phyloP scores from a whole-genome alignment of 495 filamentous ascomycete species.

The Aspergillus sclerotiicarbonarius region DNA sequence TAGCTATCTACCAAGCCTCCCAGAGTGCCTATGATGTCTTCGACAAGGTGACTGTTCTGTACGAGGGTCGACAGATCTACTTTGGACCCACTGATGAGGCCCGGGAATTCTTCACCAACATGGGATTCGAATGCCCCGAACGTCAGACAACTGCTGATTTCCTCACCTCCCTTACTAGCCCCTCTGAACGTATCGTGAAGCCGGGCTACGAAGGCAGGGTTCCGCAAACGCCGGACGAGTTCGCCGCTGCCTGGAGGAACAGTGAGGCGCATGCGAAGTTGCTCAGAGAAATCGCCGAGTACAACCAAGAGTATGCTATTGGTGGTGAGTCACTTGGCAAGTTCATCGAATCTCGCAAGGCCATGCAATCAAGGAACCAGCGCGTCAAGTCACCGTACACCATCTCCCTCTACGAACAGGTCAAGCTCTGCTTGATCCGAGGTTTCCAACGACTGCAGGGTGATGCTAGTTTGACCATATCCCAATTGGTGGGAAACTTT shows the following conservation, averaged over 20 bases:
- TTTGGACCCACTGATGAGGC: conserved; percentile 62
- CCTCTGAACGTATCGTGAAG: conserved; percentile 62
- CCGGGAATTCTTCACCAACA: conserved; percentile 61
- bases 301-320: conserved; percentile 43
- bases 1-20: conserved; percentile 81
- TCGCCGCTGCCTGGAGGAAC: conserved; percentile 60
- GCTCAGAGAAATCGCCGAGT: conserved; percentile 53
- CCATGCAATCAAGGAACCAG: conserved; percentile 45
- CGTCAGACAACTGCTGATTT: conserved; percentile 72
- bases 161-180: conserved; percentile 71
- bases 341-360: conserved; percentile 41
- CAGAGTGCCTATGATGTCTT: conserved; percentile 77
- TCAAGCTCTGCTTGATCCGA: conserved; percentile 50
- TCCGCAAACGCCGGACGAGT: conserved; percentile 71
- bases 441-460: conserved; percentile 62
- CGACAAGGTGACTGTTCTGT: conserved; percentile 62
- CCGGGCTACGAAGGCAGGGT: conserved; percentile 62
- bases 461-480: conserved; percentile 73
- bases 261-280: conserved; percentile 52
- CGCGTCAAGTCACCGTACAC: conserved; percentile 48
- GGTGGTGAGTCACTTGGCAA: conserved; percentile 39
- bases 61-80: conserved; percentile 67
- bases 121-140: conserved; percentile 63
- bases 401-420: conserved; percentile 44
- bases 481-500: conserved; percentile 74